Percentiles rank a stretch among this genome's conserved stretches.
Conservation (phyloP, 208 protist genomes). For the Trypanosoma scelopori region DNA sequence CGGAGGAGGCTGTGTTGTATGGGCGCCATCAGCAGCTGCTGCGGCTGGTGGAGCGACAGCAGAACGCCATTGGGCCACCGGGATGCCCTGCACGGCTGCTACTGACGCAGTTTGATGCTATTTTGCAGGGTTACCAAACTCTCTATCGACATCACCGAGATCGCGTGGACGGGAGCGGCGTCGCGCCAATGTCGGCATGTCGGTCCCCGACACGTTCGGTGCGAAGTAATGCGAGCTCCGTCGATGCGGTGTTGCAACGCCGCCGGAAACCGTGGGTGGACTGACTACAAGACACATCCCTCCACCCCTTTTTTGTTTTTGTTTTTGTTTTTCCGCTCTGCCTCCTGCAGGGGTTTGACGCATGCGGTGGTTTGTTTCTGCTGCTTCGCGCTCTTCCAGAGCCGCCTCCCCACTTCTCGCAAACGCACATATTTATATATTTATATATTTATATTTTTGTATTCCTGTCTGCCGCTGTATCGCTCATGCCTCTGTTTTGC, state of each 20-base stretch:
- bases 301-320: no score
- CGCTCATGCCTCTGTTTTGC: no score
- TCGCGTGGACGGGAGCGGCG: background rate
- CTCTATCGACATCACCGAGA: background rate
- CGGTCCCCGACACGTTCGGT: background rate
- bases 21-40: background rate
- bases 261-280: background rate
- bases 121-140: constrained; percentile 13
- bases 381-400: no score
- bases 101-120: constrained; percentile 9
- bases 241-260: background rate
- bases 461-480: no score
- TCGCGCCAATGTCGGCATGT: background rate
- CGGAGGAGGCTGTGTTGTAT: background rate
- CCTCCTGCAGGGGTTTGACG: no score
- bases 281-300: background rate
- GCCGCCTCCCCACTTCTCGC: no score
- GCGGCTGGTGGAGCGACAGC: background rate
- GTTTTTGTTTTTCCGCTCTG: no score
- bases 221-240: background rate
- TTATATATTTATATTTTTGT: no score
- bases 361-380: no score
- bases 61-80: constrained; percentile 1
- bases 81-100: constrained; percentile 9
- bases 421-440: no score